phyloP scores from a whole-genome alignment of 129 eudicot species.

The Ambrosia artemisiifolia region DNA sequence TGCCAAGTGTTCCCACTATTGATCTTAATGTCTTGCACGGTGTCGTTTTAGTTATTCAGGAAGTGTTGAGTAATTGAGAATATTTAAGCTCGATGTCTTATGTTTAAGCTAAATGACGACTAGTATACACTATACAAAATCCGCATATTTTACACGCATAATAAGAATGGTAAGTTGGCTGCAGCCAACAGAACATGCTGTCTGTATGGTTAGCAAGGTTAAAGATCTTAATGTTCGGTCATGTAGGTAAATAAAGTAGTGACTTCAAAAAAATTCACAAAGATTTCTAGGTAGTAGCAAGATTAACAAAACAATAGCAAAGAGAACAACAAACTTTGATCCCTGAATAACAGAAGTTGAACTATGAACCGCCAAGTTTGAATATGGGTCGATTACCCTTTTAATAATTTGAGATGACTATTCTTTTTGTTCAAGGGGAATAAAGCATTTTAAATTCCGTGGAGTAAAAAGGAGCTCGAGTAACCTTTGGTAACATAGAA shows the following conservation, averaged over 20 bases:
- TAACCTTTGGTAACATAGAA: no score
- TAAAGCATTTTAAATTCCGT: no score
- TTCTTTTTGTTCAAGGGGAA: no score
- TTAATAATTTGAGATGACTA: no score
- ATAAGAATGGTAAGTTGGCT: no score
- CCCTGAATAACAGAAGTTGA: not conserved
- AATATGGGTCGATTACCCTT: not conserved
- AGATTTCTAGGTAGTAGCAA: not conserved
- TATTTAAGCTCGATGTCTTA: not conserved
- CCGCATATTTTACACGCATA: not conserved
- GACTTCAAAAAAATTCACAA: not conserved
- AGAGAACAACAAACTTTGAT: not conserved
- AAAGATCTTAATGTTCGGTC: not conserved
- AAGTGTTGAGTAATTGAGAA: not conserved
- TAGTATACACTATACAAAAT: not conserved
- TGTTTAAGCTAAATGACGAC: slow-evolving; percentile 1
- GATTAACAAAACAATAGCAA: not conserved
- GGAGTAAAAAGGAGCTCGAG: no score
- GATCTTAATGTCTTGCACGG: not conserved
- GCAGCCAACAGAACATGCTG: no score
- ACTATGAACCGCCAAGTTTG: not conserved
- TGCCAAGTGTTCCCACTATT: not conserved
- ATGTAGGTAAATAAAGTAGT: not conserved
- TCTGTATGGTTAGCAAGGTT: not conserved
- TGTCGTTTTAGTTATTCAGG: not conserved